phyloP scores from a whole-genome alignment of 2,329 filamentous ascomycete species.

The Colletotrichum melonis region DNA sequence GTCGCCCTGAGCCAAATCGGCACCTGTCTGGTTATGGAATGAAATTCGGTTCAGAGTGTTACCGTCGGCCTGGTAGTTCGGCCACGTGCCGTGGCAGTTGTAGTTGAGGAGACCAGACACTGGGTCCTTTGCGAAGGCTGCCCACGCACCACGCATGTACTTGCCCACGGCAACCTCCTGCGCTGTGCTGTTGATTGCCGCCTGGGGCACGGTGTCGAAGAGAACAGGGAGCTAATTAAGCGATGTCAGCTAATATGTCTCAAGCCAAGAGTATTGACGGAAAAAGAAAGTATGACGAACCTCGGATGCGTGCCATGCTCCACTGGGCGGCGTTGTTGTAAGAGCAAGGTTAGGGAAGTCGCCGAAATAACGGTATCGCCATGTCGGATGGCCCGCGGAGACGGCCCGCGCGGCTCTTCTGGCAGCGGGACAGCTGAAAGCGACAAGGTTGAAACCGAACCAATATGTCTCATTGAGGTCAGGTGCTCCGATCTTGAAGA shows the following conservation, averaged over 20 bases:
- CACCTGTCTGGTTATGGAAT: slow-evolving; percentile 42
- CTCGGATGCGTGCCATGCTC: slow-evolving; percentile 49
- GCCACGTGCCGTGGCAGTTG: slow-evolving; percentile 41
- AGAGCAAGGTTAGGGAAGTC: slow-evolving; percentile 47
- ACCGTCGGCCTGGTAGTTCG: slow-evolving; percentile 26
- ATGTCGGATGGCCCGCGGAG: slow-evolving; percentile 44
- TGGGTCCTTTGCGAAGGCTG: slow-evolving; percentile 52
- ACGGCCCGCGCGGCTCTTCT: slow-evolving; percentile 40
- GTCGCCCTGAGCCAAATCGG: slow-evolving; percentile 38
- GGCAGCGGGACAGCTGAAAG: slow-evolving; percentile 48
- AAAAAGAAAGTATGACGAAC: slow-evolving; percentile 20
- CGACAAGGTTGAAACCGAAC: slow-evolving; percentile 41
- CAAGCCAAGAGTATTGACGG: neutral
- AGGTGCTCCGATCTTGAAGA: slow-evolving; percentile 41
- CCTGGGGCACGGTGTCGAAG: slow-evolving; percentile 44
- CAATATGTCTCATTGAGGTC: slow-evolving; percentile 40
- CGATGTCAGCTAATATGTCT: slow-evolving; percentile 10
- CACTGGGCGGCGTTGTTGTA: slow-evolving; percentile 42
- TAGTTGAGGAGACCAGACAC: slow-evolving; percentile 44
- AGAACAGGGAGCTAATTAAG: slow-evolving; percentile 42
- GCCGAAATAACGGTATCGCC: slow-evolving; percentile 52
- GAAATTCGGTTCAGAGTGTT: slow-evolving; percentile 42
- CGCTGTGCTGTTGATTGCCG: slow-evolving; percentile 36
- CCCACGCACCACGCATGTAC: slow-evolving; percentile 52
- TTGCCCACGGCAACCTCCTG: slow-evolving; percentile 44